Evolutionary conservation across 768 basidiomycete species (phyloP), one percentile per base, ranked within the genome.

Genomic region (Lentinula sp.): DNA sequence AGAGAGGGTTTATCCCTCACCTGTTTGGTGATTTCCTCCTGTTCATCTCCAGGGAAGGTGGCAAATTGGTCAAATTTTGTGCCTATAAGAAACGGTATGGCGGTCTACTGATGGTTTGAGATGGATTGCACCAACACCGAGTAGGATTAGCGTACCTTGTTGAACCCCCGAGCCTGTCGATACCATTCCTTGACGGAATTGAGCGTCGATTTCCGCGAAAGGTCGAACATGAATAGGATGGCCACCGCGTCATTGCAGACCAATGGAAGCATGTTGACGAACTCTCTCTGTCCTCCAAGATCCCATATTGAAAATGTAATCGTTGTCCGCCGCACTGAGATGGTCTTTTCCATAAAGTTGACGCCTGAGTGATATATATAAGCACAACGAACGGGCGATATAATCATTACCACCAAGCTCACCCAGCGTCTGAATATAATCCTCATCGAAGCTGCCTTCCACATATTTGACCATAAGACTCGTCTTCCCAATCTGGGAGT

Each of bases 161-260:
- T 98, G 78, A 99, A 99, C 20, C 97, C 97, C 68, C 97, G 83
- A 57, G 95, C 95, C 77, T 99, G 97, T 68, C 97, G 84, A 81
- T 98, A 99, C 97, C 97, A 99, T 75, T 99, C 97, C 76, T 98
- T 98, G 68, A 99, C 94, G 61, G 93, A 96, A 76, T 98, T 98
- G 64, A 99, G 76, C 46, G 97, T 99, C 62, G 92, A 93, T 76
- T 98, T 98, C 66, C 97, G 87, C 62, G 93, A 94, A 50, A 99
- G 83, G 78, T 99, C 97, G 72, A 99, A 99, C 97, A 98, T 98
- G 86, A 98, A 99, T 51, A 99, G 81, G 69, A 99, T 96, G 43
- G 97, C 97, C 61, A 98, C 95, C n/a, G 97, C 96, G 68, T 98
- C 96, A 71, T 98, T 98, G 76, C 95, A 98, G 65, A 98, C 96